These are phyloP conservation scores for Cynanchum wilfordii DNA, from an alignment of 257 asterid genomes.

Conservation along the genomic window DNA sequence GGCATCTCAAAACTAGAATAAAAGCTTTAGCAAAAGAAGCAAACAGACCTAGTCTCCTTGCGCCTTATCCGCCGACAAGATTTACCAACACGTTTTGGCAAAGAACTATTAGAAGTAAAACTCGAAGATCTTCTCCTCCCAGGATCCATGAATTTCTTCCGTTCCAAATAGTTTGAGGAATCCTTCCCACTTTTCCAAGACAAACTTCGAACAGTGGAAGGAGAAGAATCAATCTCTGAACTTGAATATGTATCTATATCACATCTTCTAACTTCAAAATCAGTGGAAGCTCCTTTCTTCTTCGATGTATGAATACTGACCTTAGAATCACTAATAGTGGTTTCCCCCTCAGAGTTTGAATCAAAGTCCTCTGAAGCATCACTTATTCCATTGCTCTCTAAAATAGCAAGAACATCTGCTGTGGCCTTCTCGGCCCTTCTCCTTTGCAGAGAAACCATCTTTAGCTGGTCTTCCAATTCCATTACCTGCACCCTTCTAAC, in stretches of 20 bases:
- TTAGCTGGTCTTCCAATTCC: constrained; percentile 83
- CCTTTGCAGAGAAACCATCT: constrained; percentile 63
- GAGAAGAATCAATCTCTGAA: constrained; percentile 70
- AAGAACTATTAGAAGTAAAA: constrained; percentile 47
- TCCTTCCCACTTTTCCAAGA: constrained; percentile 78
- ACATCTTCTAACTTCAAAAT: constrained; percentile 33
- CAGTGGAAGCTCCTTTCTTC: constrained; percentile 33
- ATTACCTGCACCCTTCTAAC: constrained; percentile 34
- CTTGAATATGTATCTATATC: constrained; percentile 55
- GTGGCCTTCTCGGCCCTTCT: constrained; percentile 95
- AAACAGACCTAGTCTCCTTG: constrained; percentile 60
- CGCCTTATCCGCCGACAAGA: constrained; percentile 81
- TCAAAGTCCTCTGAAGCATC: constrained; percentile 62
- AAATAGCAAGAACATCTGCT: constrained; percentile 64
- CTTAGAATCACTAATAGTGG: constrained; percentile 31
- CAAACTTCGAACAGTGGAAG: constrained; percentile 67
- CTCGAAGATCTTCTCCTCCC: constrained; percentile 51
- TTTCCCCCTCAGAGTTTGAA: constrained; percentile 67
- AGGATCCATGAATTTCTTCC: constrained; percentile 50
- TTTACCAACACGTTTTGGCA: constrained; percentile 64
- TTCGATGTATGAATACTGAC: constrained; percentile 28
- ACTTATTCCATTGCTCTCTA: constrained; percentile 60
- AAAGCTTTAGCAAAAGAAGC: constrained; percentile 6
- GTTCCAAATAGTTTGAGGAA: constrained; percentile 45
- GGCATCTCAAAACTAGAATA: constrained; percentile 1